Conservation (phyloP, 2,329 filamentous ascomycete genomes). For the Xylogone sp. region DNA sequence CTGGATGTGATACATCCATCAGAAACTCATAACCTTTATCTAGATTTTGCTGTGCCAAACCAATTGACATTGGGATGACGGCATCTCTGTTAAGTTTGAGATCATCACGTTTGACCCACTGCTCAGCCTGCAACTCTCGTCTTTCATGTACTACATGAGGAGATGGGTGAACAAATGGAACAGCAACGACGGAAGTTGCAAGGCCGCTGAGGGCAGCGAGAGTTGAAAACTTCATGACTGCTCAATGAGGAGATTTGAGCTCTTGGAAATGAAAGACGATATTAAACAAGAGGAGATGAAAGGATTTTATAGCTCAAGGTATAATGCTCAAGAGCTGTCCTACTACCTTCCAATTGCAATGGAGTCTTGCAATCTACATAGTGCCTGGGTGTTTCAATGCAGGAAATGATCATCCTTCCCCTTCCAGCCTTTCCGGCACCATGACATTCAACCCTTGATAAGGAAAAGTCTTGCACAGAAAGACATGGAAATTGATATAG, state of each 20-base stretch:
- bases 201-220: constrained; percentile 7
- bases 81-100: constrained; percentile 12
- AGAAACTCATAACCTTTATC: constrained; percentile 39
- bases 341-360: too few species aligned
- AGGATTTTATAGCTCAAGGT: background rate
- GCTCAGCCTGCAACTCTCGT: constrained; percentile 8
- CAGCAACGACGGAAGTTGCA: constrained; percentile 5
- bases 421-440: too few species aligned
- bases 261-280: background rate
- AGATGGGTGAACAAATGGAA: constrained; percentile 5
- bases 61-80: constrained; percentile 28
- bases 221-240: constrained; percentile 13
- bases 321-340: too few species aligned
- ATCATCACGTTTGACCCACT: constrained; percentile 10
- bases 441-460: too few species aligned
- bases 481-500: too few species aligned
- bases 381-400: too few species aligned
- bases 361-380: too few species aligned
- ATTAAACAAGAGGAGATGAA: background rate
- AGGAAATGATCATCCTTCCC: too few species aligned
- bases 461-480: too few species aligned
- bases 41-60: constrained; percentile 40
- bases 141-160: constrained; percentile 19
- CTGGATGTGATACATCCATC: constrained; percentile 39
- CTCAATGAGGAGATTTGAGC: background rate